Evolutionary conservation across 805 yeast genomes (phyloP), one percentile per base, ranked within the genome.

Genomic region (Wickerhamiella bombiphila): DNA sequence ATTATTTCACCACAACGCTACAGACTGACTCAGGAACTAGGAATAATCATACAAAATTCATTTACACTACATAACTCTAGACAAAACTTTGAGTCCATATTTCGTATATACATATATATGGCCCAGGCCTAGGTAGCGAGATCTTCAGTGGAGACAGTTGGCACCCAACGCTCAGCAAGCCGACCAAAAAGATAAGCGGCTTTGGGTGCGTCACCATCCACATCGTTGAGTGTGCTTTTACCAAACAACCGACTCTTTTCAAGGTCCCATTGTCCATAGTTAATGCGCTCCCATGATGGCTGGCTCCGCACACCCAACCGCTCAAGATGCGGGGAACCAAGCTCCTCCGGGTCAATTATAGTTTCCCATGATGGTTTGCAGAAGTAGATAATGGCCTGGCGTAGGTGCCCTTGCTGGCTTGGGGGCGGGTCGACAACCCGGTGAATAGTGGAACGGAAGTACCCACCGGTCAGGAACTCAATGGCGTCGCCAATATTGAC

Each of bases 221-320:
- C 40, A 38, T 54, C 56, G 34, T 63, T 60, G 31, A 61, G 59
- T 35, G 56, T 55, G 16, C 53, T 51, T 41, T 56, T 59, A 15
- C 70, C 70, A 47, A 67, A 66, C 17, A 65, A 55, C 31, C 65
- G 51, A 2, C 67, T 68, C 44, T 68, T 68, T 35, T 63, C 69
- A 17, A 61, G 61, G 38, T 64, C 60, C 72, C 71, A 66, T n/a
- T 63, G 51, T 5, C 50, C 54, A 44, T 60, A 62, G 8, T 59
- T 57, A 35, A 65, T 55, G 30, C 55, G 51, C 18, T 61, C 61
- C 64, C 65, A 61, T 17, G 47, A 52, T 20, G 52, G 46, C 3
- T 53, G 55, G 30, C 50, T 56, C 25, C 38, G 42, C 32, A 49
- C 48, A 0, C 66, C 67, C 28, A 64, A 45, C 4, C 55, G 39